Percentiles rank a stretch among this genome's conserved stretches.
Evolutionary conservation across 371 early-diverging fungal genomes (phyloP).

Genomic region (Basidiobolus meristosporus): DNA sequence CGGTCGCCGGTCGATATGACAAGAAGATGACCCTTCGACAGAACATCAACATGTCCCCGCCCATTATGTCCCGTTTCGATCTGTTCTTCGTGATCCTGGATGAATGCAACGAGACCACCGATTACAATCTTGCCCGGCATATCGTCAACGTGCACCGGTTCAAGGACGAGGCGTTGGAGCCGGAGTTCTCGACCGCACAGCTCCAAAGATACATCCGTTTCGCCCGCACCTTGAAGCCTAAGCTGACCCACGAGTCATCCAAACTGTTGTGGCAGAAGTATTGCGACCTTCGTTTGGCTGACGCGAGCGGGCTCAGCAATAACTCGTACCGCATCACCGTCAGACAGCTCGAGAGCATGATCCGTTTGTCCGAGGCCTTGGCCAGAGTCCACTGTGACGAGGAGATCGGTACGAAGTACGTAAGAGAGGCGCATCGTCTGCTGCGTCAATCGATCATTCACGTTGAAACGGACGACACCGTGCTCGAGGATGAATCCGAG

Average conservation of each 20-base stretch:
- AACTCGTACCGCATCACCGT: conserved; percentile 95
- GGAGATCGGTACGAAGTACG: conserved; percentile 52
- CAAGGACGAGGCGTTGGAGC: conserved; percentile 43
- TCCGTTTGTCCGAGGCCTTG: conserved; percentile 93
- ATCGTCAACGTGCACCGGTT: conserved; percentile 84
- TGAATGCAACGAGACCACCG: conserved; percentile 82
- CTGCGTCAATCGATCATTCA: conserved; percentile 85
- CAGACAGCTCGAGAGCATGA: conserved; percentile 94
- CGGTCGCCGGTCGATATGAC: conserved; percentile 95
- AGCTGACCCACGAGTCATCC: conserved; percentile 65
- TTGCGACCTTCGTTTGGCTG: conserved; percentile 76
- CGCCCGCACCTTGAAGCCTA: conserved; percentile 77
- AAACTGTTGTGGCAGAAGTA: conserved; percentile 72
- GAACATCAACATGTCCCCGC: conserved; percentile 94
- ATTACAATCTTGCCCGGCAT: conserved; percentile 83
- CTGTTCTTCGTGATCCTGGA: conserved; percentile 97
- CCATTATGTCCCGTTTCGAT: conserved; percentile 99
- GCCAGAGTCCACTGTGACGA: conserved; percentile 80
- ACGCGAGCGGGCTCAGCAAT: conserved; percentile 47
- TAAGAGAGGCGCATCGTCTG: conserved; percentile 82
- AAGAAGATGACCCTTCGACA: conserved; percentile 80
- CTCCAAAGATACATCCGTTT: conserved; percentile 74
- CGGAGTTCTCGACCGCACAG: conserved; percentile 57
- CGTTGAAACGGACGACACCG: conserved; percentile 77
- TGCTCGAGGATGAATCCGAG: conserved; percentile 17